Percentiles rank a stretch among this genome's conserved stretches.
These are phyloP conservation scores for Rhizopogon vulgaris DNA, from an alignment of 768 basidiomycete species.

Conservation along the genomic window DNA sequence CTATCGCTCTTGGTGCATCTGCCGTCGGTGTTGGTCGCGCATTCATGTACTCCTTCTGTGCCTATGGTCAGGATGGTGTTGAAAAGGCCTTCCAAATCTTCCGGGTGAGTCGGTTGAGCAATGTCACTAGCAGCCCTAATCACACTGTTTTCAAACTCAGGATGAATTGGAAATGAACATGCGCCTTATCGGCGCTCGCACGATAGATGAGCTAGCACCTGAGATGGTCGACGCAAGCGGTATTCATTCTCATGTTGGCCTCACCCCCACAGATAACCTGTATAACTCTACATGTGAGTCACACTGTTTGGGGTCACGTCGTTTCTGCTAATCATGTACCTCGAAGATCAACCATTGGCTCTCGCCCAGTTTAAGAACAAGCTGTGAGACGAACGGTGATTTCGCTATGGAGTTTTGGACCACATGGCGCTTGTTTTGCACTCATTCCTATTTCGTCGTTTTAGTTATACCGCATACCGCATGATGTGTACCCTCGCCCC, in stretches of 20 bases:
- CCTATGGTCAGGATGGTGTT: constrained; percentile 86
- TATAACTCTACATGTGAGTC: constrained; percentile 78
- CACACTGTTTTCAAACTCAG: constrained; percentile 32
- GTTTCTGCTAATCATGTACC: not conserved
- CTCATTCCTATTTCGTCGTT: not conserved
- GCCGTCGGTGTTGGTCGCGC: constrained; percentile 86
- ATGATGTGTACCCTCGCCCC: not conserved
- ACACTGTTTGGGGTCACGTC: not conserved
- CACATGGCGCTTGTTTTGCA: too few species aligned
- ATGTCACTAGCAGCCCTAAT: not conserved
- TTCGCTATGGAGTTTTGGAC: not conserved
- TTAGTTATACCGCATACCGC: not conserved
- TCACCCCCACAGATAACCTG: constrained; percentile 68
- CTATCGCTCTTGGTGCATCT: constrained; percentile 83
- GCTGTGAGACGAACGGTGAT: constrained; percentile 3
- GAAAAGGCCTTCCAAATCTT: constrained; percentile 78
- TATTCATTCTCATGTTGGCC: constrained; percentile 55
- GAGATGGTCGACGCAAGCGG: constrained; percentile 87
- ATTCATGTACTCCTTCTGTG: constrained; percentile 82
- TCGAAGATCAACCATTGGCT: constrained; percentile 25
- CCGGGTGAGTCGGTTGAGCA: constrained; percentile 36
- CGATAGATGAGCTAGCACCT: constrained; percentile 71
- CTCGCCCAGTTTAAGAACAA: constrained; percentile 19
- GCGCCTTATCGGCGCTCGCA: constrained; percentile 82
- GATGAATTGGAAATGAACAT: constrained; percentile 99